phyloP scores from a whole-genome alignment of 331 rosid genomes.

The Malus hybrid region DNA sequence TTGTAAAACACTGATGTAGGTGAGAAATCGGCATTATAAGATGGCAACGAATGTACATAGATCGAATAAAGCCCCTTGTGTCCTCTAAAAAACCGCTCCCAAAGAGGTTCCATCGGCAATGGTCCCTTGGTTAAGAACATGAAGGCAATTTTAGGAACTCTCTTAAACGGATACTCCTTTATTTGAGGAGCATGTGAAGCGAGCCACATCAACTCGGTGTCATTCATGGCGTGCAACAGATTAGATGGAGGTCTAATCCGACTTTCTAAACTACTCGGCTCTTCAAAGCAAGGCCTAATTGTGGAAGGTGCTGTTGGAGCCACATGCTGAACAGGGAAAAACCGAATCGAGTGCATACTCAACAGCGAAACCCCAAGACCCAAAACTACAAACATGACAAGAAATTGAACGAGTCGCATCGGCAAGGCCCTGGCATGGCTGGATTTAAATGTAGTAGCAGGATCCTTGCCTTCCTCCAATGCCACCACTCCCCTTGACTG shows the following conservation, averaged over 20 bases:
- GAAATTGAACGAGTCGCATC: slow-evolving; percentile 59
- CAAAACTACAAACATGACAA: slow-evolving; percentile 54
- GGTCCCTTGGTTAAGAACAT: slow-evolving; percentile 98
- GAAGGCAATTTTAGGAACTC: slow-evolving; percentile 90
- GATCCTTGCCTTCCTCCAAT: slow-evolving; percentile 82
- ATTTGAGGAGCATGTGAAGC: slow-evolving; percentile 62
- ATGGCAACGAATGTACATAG: slow-evolving; percentile 77
- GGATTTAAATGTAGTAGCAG: slow-evolving; percentile 29
- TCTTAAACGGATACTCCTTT: slow-evolving; percentile 54
- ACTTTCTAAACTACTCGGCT: slow-evolving; percentile 38
- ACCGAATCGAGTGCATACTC: slow-evolving; percentile 66
- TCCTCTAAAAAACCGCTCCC: slow-evolving; percentile 85
- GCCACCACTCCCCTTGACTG: slow-evolving; percentile 38
- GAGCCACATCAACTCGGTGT: slow-evolving; percentile 74
- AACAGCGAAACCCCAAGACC: slow-evolving; percentile 68
- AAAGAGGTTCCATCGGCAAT: slow-evolving; percentile 85
- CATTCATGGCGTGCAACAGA: slow-evolving; percentile 72
- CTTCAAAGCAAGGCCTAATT: slow-evolving; percentile 43
- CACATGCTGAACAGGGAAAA: slow-evolving; percentile 49
- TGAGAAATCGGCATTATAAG: slow-evolving; percentile 45
- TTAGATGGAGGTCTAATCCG: slow-evolving; percentile 65
- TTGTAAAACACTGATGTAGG: slow-evolving; percentile 64
- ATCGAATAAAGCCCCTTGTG: slow-evolving; percentile 58
- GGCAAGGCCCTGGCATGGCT: slow-evolving; percentile 60
- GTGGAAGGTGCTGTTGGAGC: slow-evolving; percentile 33